These are phyloP conservation scores for Beta vulgaris DNA, from an alignment of 148 eudicot genomes.

Conservation along the genomic window DNA sequence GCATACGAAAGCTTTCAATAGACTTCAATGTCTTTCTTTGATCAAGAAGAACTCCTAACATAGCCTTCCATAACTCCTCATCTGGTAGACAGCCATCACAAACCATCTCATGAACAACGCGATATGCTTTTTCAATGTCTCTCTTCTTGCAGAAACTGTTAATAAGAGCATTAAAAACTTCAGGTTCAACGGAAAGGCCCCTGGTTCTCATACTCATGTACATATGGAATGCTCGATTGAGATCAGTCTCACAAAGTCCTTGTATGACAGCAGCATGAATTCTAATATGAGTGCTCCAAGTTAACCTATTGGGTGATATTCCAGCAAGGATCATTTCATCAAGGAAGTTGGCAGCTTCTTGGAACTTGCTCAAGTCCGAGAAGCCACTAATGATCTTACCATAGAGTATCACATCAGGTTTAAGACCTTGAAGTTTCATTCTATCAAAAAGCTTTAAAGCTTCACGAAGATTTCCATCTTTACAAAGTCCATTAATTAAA, in stretches of 20 bases:
- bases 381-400: conserved; percentile 60
- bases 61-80: conserved; percentile 52
- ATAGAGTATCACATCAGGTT: conserved; percentile 86
- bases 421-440: conserved; percentile 87
- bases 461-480: conserved; percentile 57
- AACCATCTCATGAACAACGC: conserved; percentile 74
- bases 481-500: conserved; percentile 74
- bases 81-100: conserved; percentile 80
- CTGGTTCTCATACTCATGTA: conserved; percentile 74
- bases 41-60: conserved; percentile 58
- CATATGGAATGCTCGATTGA: conserved; percentile 60
- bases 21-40: conserved; percentile 45
- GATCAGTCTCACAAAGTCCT: conserved; percentile 62
- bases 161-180: conserved; percentile 52
- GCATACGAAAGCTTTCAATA: conserved; percentile 38
- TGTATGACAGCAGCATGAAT: conserved; percentile 60
- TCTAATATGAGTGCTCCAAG: conserved; percentile 75
- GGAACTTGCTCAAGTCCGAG: conserved; percentile 52
- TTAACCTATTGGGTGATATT: conserved; percentile 66
- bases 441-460: conserved; percentile 72
- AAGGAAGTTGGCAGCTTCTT: conserved; percentile 82
- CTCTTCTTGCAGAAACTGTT: conserved; percentile 57
- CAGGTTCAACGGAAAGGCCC: conserved; percentile 70
- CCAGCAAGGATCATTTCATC: conserved; percentile 93
- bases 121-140: conserved; percentile 58